Percentiles rank a stretch among this genome's conserved stretches.
phyloP scores from a whole-genome alignment of 192 early-diverging fungal species.

The Backusella sp. region DNA sequence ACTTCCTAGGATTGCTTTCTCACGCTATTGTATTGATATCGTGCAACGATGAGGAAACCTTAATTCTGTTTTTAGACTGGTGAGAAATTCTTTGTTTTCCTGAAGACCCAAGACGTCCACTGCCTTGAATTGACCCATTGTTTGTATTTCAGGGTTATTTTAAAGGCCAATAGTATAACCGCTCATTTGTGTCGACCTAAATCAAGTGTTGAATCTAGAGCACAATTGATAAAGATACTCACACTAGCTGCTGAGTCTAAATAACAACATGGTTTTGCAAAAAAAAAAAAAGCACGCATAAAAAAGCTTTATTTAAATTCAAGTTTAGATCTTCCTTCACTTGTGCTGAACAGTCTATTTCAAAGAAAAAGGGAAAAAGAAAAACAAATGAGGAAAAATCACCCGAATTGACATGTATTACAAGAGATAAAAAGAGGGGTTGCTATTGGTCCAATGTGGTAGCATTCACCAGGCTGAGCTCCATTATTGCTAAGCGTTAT shows the following conservation, averaged over 20 bases:
- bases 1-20: not conserved
- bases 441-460: not conserved
- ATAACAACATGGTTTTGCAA: not conserved
- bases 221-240: not conserved
- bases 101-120: not conserved
- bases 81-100: constrained; percentile 5
- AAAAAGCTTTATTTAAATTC: not conserved
- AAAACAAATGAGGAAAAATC: not conserved
- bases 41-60: not conserved
- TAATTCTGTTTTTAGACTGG: not conserved
- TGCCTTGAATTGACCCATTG: not conserved
- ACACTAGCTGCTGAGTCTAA: not conserved
- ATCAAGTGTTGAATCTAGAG: not conserved
- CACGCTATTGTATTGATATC: constrained; percentile 4
- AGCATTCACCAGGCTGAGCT: not conserved
- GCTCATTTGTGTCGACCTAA: not conserved
- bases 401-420: not conserved
- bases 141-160: not conserved
- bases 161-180: not conserved
- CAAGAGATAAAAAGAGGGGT: not conserved
- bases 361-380: not conserved
- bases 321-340: not conserved
- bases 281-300: not conserved
- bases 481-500: not conserved
- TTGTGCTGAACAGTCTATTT: not conserved